These are phyloP conservation scores for Penicillium steckii DNA, from an alignment of 495 filamentous ascomycete genomes.

Conservation along the genomic window DNA sequence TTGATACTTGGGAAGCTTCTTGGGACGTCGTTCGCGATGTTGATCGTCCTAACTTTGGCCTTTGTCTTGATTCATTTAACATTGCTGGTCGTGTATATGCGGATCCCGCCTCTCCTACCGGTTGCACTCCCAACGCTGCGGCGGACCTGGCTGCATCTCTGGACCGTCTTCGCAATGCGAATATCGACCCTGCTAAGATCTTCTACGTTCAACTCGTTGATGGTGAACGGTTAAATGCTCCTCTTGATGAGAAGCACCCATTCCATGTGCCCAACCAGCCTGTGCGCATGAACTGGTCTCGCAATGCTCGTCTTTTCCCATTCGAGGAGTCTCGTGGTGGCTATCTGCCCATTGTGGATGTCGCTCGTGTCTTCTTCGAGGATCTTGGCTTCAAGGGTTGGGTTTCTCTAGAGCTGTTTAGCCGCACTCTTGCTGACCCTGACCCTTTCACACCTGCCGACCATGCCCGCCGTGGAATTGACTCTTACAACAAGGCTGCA, in stretches of 20 bases:
- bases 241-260: conserved; percentile 60
- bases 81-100: conserved; percentile 73
- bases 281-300: conserved; percentile 75
- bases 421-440: conserved; percentile 58
- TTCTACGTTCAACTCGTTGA: conserved; percentile 82
- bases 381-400: conserved; percentile 69
- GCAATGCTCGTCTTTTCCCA: conserved; percentile 75
- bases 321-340: conserved; percentile 69
- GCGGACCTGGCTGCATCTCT: conserved; percentile 57
- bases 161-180: conserved; percentile 45
- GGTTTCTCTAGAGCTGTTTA: conserved; percentile 81
- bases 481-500: conserved; percentile 59
- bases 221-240: conserved; percentile 59
- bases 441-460: conserved; percentile 54
- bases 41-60: conserved; percentile 69
- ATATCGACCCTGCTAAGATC: conserved; percentile 65
- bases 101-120: conserved; percentile 57
- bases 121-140: conserved; percentile 58
- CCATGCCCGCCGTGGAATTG: conserved; percentile 62
- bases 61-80: conserved; percentile 82
- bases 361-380: conserved; percentile 60
- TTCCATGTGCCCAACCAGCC: conserved; percentile 65
- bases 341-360: conserved; percentile 65
- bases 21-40: conserved; percentile 69
- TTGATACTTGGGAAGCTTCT: conserved; percentile 70